Evolutionary conservation across 2,329 filamentous ascomycete species (phyloP), one percentile per base, ranked within the genome.

Genomic region (Septoria linicola): DNA sequence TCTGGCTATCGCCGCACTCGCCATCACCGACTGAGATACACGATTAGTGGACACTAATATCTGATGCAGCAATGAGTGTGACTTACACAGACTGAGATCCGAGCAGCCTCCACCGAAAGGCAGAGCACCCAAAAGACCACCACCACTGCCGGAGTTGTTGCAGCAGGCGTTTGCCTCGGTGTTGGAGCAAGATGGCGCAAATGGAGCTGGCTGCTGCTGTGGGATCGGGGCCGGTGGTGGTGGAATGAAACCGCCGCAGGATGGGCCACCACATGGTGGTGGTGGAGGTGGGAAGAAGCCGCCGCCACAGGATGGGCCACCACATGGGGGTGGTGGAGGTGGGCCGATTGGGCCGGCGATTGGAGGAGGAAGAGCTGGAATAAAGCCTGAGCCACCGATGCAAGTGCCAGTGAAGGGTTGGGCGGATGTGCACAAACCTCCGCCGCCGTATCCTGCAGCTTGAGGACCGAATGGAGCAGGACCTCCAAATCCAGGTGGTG

Each of bases 41-140:
- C 27, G 36, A 34, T 23, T 17, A 25, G 40, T 27, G 37, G 41
- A 14, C 8, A 37, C 32, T 16, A 25, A 11, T 14, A 6, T 27
- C 4, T 1, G 7, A 7, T 32, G 13, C 2, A 17, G 39, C 5
- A 2, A 20, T 19, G 13, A 17, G 4, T 25, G n/a, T 4, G 11
- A 50, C 50, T 48, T 23, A 49, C 51, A 14, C 13, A 39, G 21
- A 8, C n/a, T n/a, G 34, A 53, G 35, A 25, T 17, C 21, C 3
- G 16, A 39, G 45, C 51, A 49, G 27, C 8, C 21, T 8, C 51
- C 51, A 41, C 50, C 50, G 16, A 53, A n/a, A n/a, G n/a, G 45
- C 11, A 53, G 11, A 39, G 32, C 17, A 17, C 39, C 44, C 23
- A 51, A 30, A n/a, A 44, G 31, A 45, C 48, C 48, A 16, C 34